Base-by-base conservation (phyloP, 75 land plant genomes). In the Sequoiadendron giganteum region DNA sequence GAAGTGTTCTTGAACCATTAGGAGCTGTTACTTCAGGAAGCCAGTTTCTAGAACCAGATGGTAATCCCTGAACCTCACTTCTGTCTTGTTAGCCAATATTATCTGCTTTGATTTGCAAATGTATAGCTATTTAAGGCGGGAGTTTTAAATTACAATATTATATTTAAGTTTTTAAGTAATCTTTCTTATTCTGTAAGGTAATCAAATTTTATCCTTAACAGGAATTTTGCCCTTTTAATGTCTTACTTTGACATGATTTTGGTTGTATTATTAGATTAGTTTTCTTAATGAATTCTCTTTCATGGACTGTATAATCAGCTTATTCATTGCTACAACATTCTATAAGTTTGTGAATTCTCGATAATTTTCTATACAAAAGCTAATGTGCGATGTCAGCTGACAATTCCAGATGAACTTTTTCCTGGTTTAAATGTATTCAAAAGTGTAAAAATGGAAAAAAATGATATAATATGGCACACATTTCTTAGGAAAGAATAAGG, bases 21-120 rank as follows among this genome's bases (percentile, higher is more conserved):
- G 95, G 95, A 85, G 95, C 94, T 72, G 56, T 87, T 87, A 94
- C 95, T 82, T 73, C 93, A 43, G 95, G 95, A 55, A 94, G 95
- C 86, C 95, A 94, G 86, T 94, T 94, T 88, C 88, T 94, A 85
- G 95, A 94, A 49, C 95, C 95, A 16, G 93, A 94, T 93, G 95
- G 95, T 94, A 93, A 54, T 47, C 25, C 34, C 30, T 47, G 30
- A 82, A 47, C 30, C 48, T 81, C 49, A 47, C 47, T 40, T 73
- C 21, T 73, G 2, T 18, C 32, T 40, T 21, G 54, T 70, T 86
- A 85, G 16, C 19, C 47, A 40, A 34, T 10, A 61, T 68, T 7
- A 43, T 86, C 16, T 43, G 39, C 34, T 68, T 36, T 76, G 47
- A 45, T 55, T 47, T 73, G 36, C 30, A 49, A 73, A 61, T 52